phyloP scores from a whole-genome alignment of 495 filamentous ascomycete genomes.

The Annulohypoxylon bovei region DNA sequence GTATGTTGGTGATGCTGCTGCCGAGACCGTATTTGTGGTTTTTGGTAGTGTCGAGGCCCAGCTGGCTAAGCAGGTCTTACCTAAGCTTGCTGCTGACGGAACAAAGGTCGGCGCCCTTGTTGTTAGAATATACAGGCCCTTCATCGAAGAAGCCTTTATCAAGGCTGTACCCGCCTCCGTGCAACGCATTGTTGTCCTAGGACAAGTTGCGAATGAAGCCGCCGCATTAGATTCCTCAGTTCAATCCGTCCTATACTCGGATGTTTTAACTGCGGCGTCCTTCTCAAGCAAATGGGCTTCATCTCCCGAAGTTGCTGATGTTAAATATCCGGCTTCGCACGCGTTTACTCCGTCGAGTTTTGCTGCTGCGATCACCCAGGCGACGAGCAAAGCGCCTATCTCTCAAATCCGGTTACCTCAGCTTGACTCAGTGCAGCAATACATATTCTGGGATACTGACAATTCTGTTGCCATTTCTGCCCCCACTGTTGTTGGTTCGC shows the following conservation, averaged over 20 bases:
- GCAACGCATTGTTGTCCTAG: slow-evolving; percentile 73
- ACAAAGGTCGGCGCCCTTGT: slow-evolving; percentile 85
- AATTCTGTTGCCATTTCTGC: slow-evolving; percentile 72
- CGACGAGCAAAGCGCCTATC: slow-evolving; percentile 68
- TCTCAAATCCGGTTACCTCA: slow-evolving; percentile 61
- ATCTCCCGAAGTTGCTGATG: slow-evolving; percentile 72
- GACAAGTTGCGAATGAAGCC: slow-evolving; percentile 64
- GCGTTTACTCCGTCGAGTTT: slow-evolving; percentile 82
- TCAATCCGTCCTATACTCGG: slow-evolving; percentile 85
- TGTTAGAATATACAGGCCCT: slow-evolving; percentile 92
- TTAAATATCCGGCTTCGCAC: slow-evolving; percentile 88
- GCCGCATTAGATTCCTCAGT: slow-evolving; percentile 73
- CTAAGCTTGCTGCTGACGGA: slow-evolving; percentile 73
- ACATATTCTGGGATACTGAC: slow-evolving; percentile 93
- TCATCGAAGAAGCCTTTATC: slow-evolving; percentile 92
- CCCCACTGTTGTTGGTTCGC: slow-evolving; percentile 71
- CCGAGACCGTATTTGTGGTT: slow-evolving; percentile 84
- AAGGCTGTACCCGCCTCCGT: slow-evolving; percentile 78
- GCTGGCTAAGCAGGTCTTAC: slow-evolving; percentile 82
- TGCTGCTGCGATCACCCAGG: slow-evolving; percentile 63
- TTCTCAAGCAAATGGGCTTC: slow-evolving; percentile 74
- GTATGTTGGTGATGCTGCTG: slow-evolving; percentile 83
- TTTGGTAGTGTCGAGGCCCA: slow-evolving; percentile 93
- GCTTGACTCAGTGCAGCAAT: slow-evolving; percentile 72
- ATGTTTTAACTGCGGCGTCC: slow-evolving; percentile 84